Evolutionary conservation across 1,284 basidiomycete species (phyloP), one percentile per base, ranked within the genome.

Genomic region (Microbotryum violaceum): DNA sequence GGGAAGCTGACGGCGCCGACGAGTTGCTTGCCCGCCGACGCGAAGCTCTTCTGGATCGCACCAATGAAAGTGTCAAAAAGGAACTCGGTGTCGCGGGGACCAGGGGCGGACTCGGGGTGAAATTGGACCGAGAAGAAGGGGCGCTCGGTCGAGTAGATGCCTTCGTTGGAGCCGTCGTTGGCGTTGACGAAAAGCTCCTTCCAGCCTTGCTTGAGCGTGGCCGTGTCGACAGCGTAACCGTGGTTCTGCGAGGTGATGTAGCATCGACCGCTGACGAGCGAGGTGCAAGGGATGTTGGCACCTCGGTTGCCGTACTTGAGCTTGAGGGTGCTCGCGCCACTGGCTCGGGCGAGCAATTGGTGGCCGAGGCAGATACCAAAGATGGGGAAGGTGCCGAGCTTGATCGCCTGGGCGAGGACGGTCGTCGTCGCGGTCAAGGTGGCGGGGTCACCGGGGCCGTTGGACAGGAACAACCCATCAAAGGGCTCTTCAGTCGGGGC

Each of bases 291-390:
- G 72, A 98, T 91, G 78, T 99, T 99, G 76, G 97, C 92, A 16
- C 96, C 96, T 69, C 96, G 89, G 76, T 98, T 98, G 60, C 96
- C 96, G 76, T 97, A 98, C 80, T 97, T 97, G 90, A 98, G 97
- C 79, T 98, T 98, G 55, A 87, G 88, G 9, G 96, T 98, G 65
- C 81, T 83, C 10, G 92, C 94, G 53, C 96, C 96, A 6, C 90
- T 88, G 48, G 96, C 96, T 60, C 97, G 84, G 6, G 93, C 91
- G 65, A 99, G 84, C 33, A 99, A 82, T 78, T 99, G 96, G 77
- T 99, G 96, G 54, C 96, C 96, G 48, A 98, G 84, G 80, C 96
- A 99, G 74, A 99, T 98, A 77, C 96, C 96, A 72, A 98, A 99
- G 73, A 99, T 89, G 44, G 96, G 96, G 54, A 82, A 82, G 69